Conservation (phyloP, 2,329 filamentous ascomycete species). For the Ascosphaera pollenicola region DNA sequence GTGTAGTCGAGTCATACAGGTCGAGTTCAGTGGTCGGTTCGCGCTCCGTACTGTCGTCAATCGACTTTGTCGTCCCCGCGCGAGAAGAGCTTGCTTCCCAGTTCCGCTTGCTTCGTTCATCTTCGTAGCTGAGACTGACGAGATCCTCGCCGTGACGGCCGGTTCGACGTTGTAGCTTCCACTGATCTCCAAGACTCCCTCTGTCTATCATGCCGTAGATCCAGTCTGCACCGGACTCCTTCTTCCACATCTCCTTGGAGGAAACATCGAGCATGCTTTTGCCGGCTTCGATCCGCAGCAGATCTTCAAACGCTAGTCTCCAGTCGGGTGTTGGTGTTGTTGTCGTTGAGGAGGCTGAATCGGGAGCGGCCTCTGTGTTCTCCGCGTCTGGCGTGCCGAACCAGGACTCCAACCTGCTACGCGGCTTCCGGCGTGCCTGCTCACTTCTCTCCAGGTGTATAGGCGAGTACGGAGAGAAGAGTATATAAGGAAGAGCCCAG, state of each 20-base stretch:
- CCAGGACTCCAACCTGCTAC: conserved; percentile 5
- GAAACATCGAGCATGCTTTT: conserved; percentile 18
- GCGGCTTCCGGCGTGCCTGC: conserved; percentile 8
- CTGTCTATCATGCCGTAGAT: conserved; percentile 17
- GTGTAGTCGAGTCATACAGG: conserved; percentile 15
- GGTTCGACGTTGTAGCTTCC: conserved; percentile 13
- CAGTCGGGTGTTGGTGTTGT: conserved; percentile 13
- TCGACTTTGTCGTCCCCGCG: too few relatives aligned
- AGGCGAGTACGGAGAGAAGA: conserved; percentile 32
- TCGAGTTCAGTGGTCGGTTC: conserved; percentile 22
- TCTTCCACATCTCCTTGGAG: conserved; percentile 5
- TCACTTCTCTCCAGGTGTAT: conserved; percentile 28
- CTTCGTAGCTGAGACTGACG: too few relatives aligned
- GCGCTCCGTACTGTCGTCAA: conserved; percentile 1
- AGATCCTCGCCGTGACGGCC: background rate
- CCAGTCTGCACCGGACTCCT: conserved; percentile 18
- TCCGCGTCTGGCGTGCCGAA: too few relatives aligned
- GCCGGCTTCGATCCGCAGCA: conserved; percentile 27
- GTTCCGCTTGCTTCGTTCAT: too few relatives aligned
- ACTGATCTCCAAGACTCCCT: conserved; percentile 20
- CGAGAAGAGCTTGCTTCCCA: too few relatives aligned
- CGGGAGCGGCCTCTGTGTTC: too few relatives aligned
- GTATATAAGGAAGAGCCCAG: conserved; percentile 22
- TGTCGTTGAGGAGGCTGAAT: too few relatives aligned
- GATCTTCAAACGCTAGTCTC: conserved; percentile 37